Conservation (phyloP, 1,284 basidiomycete genomes). For the Papiliotrema fonsecae region DNA sequence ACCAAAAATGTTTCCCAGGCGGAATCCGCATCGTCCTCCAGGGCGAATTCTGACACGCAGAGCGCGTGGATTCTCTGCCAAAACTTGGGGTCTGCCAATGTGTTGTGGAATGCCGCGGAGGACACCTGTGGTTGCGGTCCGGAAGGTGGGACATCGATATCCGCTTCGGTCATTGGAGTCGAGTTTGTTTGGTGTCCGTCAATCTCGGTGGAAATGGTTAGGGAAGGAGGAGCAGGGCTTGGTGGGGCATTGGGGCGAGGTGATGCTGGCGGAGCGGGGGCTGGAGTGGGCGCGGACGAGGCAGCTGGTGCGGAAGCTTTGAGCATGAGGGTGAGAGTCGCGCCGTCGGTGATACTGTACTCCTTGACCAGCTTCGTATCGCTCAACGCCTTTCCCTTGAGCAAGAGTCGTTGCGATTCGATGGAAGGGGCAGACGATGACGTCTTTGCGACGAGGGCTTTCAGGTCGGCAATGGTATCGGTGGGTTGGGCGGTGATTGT, state of each 20-base stretch:
- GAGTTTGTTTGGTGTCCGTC: conserved; percentile 31
- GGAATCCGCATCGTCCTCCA: conserved; percentile 57
- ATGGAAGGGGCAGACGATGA: conserved; percentile 59
- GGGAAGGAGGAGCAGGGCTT: conserved; percentile 41
- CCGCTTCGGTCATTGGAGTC: conserved; percentile 24
- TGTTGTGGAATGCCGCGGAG: conserved; percentile 57
- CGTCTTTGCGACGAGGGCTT: conserved; percentile 59
- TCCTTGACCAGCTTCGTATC: conserved; percentile 82
- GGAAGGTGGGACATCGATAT: conserved; percentile 27
- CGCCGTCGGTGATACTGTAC: conserved; percentile 72
- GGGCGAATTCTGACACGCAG: conserved; percentile 63
- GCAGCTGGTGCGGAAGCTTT: conserved; percentile 60
- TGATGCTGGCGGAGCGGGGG: conserved; percentile 13
- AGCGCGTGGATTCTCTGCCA: conserved; percentile 67
- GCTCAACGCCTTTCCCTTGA: conserved; percentile 86
- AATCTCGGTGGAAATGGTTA: conserved; percentile 45
- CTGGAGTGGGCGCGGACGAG: conserved; percentile 9
- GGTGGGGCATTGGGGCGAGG: conserved; percentile 22
- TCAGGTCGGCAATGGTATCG: conserved; percentile 73
- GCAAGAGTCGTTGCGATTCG: conserved; percentile 72
- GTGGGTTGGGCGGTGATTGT: conserved; percentile 63
- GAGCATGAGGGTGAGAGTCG: conserved; percentile 74
- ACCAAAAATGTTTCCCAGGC: conserved; percentile 46
- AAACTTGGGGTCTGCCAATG: conserved; percentile 66
- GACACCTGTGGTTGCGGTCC: conserved; percentile 33